Percentiles rank a stretch among this genome's conserved stretches.
phyloP scores from a whole-genome alignment of 2,329 filamentous ascomycete genomes.

The Aureobasidium melanogenum region DNA sequence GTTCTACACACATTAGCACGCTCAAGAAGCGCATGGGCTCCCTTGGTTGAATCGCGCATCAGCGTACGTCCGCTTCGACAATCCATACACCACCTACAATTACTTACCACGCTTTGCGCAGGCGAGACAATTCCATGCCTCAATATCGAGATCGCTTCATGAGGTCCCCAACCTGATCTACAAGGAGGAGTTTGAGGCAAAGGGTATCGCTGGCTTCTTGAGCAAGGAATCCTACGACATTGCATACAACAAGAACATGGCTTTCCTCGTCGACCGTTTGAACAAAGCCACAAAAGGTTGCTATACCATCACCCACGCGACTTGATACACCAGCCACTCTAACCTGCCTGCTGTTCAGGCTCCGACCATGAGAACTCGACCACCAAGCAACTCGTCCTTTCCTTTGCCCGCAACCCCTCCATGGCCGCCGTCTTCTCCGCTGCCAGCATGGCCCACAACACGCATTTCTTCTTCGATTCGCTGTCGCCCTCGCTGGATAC shows the following conservation, averaged over 20 bases:
- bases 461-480: constrained; percentile 65
- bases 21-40: constrained; percentile 1
- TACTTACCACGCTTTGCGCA: not conserved
- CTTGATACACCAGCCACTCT: not conserved
- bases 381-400: constrained; percentile 60
- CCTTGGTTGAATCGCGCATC: not conserved
- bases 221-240: constrained; percentile 60
- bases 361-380: constrained; percentile 54
- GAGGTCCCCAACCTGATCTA: constrained; percentile 12
- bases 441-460: constrained; percentile 94
- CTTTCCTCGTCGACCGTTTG: constrained; percentile 62
- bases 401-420: constrained; percentile 68
- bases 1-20: constrained; percentile 7
- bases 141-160: not conserved
- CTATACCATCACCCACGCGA: constrained; percentile 18
- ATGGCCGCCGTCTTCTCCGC: constrained; percentile 84
- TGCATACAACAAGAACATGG: constrained; percentile 78
- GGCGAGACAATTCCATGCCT: constrained; percentile 9
- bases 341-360: constrained; percentile 36
- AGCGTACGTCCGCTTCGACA: not conserved
- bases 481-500: constrained; percentile 15
- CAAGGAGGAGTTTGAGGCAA: constrained; percentile 4
- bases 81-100: not conserved
- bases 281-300: constrained; percentile 65
- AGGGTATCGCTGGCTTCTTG: constrained; percentile 47